Conservation (phyloP, 441 rosid species). For the Populus trichocarpa region DNA sequence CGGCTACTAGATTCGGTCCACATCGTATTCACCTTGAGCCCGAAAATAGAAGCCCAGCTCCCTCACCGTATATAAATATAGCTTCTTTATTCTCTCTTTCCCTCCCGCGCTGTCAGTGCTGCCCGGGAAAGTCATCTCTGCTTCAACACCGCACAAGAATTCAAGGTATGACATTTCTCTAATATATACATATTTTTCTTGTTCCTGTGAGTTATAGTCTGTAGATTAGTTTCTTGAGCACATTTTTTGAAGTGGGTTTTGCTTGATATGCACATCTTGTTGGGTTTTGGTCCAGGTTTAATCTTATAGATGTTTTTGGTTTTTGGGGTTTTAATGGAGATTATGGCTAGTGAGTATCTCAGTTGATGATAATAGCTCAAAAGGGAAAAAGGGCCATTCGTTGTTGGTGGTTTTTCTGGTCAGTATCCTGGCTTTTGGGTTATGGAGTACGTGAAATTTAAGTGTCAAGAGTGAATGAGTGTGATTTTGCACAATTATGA, state of each 20-base stretch:
- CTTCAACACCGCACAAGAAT: neutral
- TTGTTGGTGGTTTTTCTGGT: neutral
- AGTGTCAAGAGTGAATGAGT: neutral
- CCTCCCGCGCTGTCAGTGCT: neutral
- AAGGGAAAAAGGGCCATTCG: neutral
- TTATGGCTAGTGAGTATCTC: neutral
- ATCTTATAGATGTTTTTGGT: neutral
- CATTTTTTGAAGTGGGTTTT: neutral
- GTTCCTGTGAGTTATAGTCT: neutral
- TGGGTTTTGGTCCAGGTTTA: neutral
- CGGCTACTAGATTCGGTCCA: neutral
- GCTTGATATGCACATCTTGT: neutral
- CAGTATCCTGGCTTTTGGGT: neutral
- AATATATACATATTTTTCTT: neutral
- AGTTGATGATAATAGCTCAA: neutral
- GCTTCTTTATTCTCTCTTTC: neutral
- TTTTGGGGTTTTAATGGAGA: neutral
- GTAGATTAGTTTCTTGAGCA: neutral
- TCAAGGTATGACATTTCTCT: neutral
- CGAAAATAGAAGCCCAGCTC: neutral
- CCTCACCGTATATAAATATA: neutral
- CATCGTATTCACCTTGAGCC: neutral
- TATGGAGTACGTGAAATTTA: neutral
- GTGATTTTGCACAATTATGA: neutral
- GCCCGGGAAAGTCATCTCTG: neutral